Conservation (phyloP, 1,139 yeast genomes). For the Magnusiomyces ingens region DNA sequence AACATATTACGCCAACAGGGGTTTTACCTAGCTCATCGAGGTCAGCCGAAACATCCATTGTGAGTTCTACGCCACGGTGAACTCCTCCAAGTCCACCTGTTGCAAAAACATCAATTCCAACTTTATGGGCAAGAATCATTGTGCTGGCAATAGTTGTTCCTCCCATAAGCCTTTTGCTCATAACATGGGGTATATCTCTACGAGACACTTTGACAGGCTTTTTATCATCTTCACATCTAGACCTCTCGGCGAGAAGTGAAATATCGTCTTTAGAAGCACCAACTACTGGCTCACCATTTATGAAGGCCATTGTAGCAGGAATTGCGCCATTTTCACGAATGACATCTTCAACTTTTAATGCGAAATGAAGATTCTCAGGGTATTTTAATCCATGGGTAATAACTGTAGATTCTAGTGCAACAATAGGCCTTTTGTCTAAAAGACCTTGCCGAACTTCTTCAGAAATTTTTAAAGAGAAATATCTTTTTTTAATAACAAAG, state of each 20-base stretch:
- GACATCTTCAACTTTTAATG: slow-evolving; percentile 53
- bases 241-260: slow-evolving; percentile 41
- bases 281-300: slow-evolving; percentile 63
- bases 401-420: slow-evolving; percentile 79
- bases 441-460: slow-evolving; percentile 61
- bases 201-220: slow-evolving; percentile 61
- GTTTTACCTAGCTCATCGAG: slow-evolving; percentile 77
- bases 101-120: slow-evolving; percentile 80
- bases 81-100: slow-evolving; percentile 96
- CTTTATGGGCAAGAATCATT: slow-evolving; percentile 68
- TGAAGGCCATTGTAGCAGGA: slow-evolving; percentile 83
- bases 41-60: slow-evolving; percentile 84
- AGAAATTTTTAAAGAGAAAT: slow-evolving; percentile 35
- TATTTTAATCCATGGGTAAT: slow-evolving; percentile 86
- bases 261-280: slow-evolving; percentile 52
- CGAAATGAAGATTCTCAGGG: slow-evolving; percentile 72
- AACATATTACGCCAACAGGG: slow-evolving; percentile 81
- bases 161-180: slow-evolving; percentile 59
- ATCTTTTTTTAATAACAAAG: not conserved
- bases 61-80: slow-evolving; percentile 66
- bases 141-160: slow-evolving; percentile 92
- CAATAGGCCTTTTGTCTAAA: slow-evolving; percentile 51
- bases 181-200: slow-evolving; percentile 69
- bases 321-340: slow-evolving; percentile 60
- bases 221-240: slow-evolving; percentile 18